phyloP scores from a whole-genome alignment of 1,139 yeast genomes.

The Kluyveromyces sp. region DNA sequence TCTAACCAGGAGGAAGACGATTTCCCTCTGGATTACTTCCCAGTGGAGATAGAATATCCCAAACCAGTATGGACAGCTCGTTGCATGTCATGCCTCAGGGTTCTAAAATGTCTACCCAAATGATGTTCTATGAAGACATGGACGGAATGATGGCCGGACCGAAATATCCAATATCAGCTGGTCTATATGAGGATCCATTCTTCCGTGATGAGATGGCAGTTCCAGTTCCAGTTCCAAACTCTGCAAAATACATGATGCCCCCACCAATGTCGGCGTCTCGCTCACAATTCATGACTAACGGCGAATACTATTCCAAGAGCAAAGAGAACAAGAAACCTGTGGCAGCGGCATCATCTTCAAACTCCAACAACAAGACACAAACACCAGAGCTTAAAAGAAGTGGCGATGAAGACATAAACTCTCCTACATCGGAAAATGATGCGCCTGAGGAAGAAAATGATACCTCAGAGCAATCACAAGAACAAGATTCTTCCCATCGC shows the following conservation, averaged over 20 bases:
- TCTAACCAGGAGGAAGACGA: slow-evolving; percentile 43
- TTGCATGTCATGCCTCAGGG: slow-evolving; percentile 8
- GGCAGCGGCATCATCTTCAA: slow-evolving; percentile 1
- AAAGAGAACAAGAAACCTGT: slow-evolving; percentile 13
- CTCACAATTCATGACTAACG: slow-evolving; percentile 26
- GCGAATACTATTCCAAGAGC: slow-evolving; percentile 26
- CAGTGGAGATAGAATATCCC: slow-evolving; percentile 30
- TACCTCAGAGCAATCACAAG: background rate
- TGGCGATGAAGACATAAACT: background rate
- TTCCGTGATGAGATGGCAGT: slow-evolving; percentile 5
- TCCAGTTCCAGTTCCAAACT: slow-evolving; percentile 9
- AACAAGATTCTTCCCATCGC: too few species aligned
- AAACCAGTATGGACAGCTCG: slow-evolving; percentile 14
- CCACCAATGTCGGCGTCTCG: slow-evolving; percentile 15
- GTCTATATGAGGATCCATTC: slow-evolving; percentile 5
- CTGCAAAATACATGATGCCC: slow-evolving; percentile 5
- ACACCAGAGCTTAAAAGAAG: slow-evolving; percentile 5
- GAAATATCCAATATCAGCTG: slow-evolving; percentile 9
- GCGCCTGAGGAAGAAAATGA: background rate
- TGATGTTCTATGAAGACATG: slow-evolving; percentile 10
- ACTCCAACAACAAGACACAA: slow-evolving; percentile 3
- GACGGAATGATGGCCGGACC: slow-evolving; percentile 1
- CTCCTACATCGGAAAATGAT: background rate
- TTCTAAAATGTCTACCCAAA: slow-evolving; percentile 2
- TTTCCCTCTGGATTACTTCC: slow-evolving; percentile 62